Conservation (phyloP, 2,329 filamentous ascomycete genomes). For the Calonectria montana region DNA sequence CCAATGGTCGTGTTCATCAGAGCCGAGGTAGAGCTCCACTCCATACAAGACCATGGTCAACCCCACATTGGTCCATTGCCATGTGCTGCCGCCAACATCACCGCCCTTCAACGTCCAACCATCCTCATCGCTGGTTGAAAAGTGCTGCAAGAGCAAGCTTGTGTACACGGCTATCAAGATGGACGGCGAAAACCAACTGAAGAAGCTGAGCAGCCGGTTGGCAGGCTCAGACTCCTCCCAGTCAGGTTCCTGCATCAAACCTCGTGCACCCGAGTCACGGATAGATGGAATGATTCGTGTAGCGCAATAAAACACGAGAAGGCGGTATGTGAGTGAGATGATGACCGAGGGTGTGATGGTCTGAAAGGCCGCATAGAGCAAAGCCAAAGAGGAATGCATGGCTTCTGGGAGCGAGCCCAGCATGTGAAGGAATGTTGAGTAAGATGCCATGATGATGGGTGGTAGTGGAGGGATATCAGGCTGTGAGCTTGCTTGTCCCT, state of each 20-base stretch:
- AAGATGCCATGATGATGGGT: conserved; percentile 98
- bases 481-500: conserved; percentile 65
- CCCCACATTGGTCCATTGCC: conserved; percentile 93
- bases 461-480: conserved; percentile 97
- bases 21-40: conserved; percentile 88
- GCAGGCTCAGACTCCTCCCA: conserved; percentile 88
- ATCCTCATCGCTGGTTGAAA: conserved; percentile 78
- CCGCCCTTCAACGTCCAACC: conserved; percentile 90
- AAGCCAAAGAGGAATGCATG: conserved; percentile 84
- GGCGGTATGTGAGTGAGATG: conserved; percentile 92
- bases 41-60: conserved; percentile 92
- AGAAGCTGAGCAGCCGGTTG: conserved; percentile 80
- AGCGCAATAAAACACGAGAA: conserved; percentile 94
- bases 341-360: conserved; percentile 96
- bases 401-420: conserved; percentile 86
- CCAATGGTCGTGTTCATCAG: conserved; percentile 91
- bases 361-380: conserved; percentile 91
- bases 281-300: conserved; percentile 96
- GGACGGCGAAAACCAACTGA: conserved; percentile 94
- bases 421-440: conserved; percentile 88
- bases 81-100: conserved; percentile 83
- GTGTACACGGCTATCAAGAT: conserved; percentile 97
- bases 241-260: conserved; percentile 84
- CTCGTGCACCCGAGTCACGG: conserved; percentile 84
- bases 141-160: conserved; percentile 94